phyloP scores from a whole-genome alignment of 305 asterid species.

The Euphrasia arctica region DNA sequence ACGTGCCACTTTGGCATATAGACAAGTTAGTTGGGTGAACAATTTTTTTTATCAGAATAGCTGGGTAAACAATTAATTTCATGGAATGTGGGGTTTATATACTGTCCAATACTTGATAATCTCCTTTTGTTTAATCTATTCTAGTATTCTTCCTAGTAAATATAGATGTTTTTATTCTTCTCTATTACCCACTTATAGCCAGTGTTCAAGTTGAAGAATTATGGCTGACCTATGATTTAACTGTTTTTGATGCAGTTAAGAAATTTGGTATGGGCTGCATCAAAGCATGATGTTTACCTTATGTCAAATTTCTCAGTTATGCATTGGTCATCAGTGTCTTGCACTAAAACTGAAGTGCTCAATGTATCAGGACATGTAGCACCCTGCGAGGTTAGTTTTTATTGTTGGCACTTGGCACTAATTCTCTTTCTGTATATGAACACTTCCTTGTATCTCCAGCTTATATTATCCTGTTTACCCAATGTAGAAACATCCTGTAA shows the following conservation, averaged over 20 bases:
- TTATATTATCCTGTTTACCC: background rate
- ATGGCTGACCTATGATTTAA: slow-evolving; percentile 20
- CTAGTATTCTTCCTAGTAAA: slow-evolving; percentile 5
- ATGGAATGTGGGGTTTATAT: background rate
- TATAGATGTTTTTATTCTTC: background rate
- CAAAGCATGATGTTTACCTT: slow-evolving; percentile 54
- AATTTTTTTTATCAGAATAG: no score
- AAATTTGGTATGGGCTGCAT: slow-evolving; percentile 50
- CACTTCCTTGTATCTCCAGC: background rate
- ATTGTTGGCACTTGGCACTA: background rate
- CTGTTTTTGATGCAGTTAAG: slow-evolving; percentile 39
- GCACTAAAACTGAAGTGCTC: slow-evolving; percentile 45
- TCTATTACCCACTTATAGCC: slow-evolving; percentile 7
- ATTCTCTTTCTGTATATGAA: slow-evolving; percentile 2
- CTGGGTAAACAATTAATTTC: background rate
- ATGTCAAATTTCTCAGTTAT: slow-evolving; percentile 42
- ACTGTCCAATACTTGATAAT: slow-evolving; percentile 13
- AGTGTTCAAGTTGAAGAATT: background rate
- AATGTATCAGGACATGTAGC: slow-evolving; percentile 71
- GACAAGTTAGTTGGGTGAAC: slow-evolving; percentile 3
- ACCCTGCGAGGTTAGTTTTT: slow-evolving; percentile 57
- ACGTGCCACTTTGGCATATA: slow-evolving; percentile 13
- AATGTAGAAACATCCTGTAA: slow-evolving; percentile 76
- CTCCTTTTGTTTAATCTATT: slow-evolving; percentile 5
- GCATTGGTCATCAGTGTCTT: slow-evolving; percentile 44